Evolutionary conservation across 208 protist genomes (phyloP), one percentile per base, ranked within the genome.

Genomic region (Trypanosoma caninum): DNA sequence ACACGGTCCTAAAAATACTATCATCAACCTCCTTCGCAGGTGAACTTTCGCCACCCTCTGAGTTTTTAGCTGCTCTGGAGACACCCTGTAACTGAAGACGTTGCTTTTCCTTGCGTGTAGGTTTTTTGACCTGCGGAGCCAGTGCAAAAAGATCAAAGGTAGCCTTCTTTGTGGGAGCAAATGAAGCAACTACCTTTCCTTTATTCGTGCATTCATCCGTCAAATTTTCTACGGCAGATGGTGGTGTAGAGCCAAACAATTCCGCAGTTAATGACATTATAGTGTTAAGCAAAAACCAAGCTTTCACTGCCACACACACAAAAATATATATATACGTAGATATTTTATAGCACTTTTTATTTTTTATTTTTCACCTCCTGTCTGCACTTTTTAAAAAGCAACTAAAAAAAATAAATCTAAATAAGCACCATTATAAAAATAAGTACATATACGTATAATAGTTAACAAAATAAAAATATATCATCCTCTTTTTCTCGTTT

Each of bases 41-140:
- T 34, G 42, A 11, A 3, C 27, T 37, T 8, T 59, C 30, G 9
- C 18, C 42, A 22, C 14, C 56, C 0, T 35, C n/a, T 45, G 51
- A 20, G 44, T 33, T 62, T 16, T 72, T 64, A 31, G 74, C 76
- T n/a, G 61, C 52, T 38, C 20, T 8, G 2, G 22, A 10, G 25
- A 70, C 64, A 30, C 74, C 47, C 9, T 79, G 59, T n/a, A 65
- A 68, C 28, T 56, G 59, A 46, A 89, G 45, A 38, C 70, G 76
- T 20, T 80, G 60, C 59, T 90, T 92, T 25, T 92, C 88, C 34
- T 79, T 86, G 2, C 89, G 77, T 1, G 89, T 80, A 33, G 84
- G 52, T 59, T 95, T 95, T 62, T 85, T 87, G 59, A 89, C 89
- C 59, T 95, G 77, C 37, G 89, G 89, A 0, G 89, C 89, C 6